phyloP scores from a whole-genome alignment of 2,329 filamentous ascomycete genomes.

The Didymella lethalis region DNA sequence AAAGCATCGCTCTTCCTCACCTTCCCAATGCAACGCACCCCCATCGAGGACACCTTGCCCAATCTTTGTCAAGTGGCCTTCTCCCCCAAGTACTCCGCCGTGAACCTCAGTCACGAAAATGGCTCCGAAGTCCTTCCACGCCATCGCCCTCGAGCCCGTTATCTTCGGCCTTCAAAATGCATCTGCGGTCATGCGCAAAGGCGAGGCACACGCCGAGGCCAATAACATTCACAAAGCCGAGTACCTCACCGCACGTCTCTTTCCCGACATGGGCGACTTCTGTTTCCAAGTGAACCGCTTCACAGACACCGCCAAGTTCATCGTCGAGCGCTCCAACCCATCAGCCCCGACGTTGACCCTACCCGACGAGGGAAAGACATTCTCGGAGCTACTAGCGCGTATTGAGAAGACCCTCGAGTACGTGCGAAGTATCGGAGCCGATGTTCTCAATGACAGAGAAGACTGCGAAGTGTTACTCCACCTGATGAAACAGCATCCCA shows the following conservation, averaged over 20 bases:
- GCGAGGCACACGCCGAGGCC: slow-evolving; percentile 51
- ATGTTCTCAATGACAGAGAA: slow-evolving; percentile 56
- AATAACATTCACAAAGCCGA: slow-evolving; percentile 48
- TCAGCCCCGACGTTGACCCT: slow-evolving; percentile 44
- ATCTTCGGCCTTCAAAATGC: slow-evolving; percentile 56
- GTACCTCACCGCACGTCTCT: slow-evolving; percentile 54
- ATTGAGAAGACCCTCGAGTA: slow-evolving; percentile 58
- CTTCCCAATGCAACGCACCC: not conserved
- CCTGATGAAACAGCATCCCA: slow-evolving; percentile 6
- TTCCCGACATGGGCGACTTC: slow-evolving; percentile 60
- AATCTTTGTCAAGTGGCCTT: no score
- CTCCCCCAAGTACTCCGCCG: no score
- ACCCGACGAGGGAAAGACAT: slow-evolving; percentile 58
- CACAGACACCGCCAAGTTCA: slow-evolving; percentile 54
- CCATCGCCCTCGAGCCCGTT: slow-evolving; percentile 53
- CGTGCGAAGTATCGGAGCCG: slow-evolving; percentile 55
- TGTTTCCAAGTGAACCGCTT: slow-evolving; percentile 59
- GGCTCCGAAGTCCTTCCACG: slow-evolving; percentile 39
- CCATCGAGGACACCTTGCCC: no score
- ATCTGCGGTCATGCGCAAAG: slow-evolving; percentile 55
- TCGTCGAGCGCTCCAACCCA: slow-evolving; percentile 51
- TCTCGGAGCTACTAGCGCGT: slow-evolving; percentile 58
- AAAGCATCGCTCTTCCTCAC: not conserved
- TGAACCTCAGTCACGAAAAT: slow-evolving; percentile 14
- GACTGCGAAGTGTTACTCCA: slow-evolving; percentile 51